Evolutionary conservation across 768 basidiomycete genomes (phyloP).

Genomic region (Cystofilobasidium bisporidii): DNA sequence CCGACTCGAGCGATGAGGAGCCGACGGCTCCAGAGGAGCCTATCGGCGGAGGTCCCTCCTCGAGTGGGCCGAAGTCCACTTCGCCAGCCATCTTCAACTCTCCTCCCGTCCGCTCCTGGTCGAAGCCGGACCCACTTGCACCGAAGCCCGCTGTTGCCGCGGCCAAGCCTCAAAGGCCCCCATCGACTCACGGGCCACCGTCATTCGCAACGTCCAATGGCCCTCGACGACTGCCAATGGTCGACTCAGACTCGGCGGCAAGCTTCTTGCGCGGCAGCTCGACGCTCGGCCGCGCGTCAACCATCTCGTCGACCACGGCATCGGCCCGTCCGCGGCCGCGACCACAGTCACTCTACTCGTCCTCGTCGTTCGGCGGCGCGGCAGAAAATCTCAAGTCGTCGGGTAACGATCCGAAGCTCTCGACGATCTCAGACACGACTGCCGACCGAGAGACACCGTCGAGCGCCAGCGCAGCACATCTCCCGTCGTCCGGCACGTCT

Average conservation of each 20-base stretch:
- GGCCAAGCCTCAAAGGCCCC: neutral
- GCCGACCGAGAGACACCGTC: too few relatives aligned
- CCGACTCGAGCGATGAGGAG: conserved; percentile 10
- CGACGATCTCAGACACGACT: too few relatives aligned
- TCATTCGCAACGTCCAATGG: neutral
- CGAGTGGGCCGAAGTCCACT: neutral
- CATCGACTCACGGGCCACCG: neutral
- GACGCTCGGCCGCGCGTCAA: neutral
- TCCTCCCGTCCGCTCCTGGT: neutral
- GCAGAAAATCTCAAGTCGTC: neutral
- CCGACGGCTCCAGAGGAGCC: neutral
- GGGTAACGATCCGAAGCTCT: neutral
- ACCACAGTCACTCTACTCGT: conserved; percentile 9
- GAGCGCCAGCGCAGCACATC: too few relatives aligned
- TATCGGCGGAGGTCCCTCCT: neutral
- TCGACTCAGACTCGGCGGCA: conserved; percentile 18
- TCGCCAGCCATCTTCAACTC: neutral
- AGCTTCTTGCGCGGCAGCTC: conserved; percentile 9
- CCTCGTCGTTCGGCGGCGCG: neutral
- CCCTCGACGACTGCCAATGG: conserved; percentile 10
- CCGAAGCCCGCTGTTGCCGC: neutral
- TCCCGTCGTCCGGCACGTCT: neutral
- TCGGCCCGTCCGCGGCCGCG: neutral
- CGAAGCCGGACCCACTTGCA: neutral
- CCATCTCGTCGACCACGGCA: neutral